Percentiles rank a stretch among this genome's conserved stretches.
phyloP scores from a whole-genome alignment of 495 filamentous ascomycete species.

The Hypomontagnella submonticulosa region DNA sequence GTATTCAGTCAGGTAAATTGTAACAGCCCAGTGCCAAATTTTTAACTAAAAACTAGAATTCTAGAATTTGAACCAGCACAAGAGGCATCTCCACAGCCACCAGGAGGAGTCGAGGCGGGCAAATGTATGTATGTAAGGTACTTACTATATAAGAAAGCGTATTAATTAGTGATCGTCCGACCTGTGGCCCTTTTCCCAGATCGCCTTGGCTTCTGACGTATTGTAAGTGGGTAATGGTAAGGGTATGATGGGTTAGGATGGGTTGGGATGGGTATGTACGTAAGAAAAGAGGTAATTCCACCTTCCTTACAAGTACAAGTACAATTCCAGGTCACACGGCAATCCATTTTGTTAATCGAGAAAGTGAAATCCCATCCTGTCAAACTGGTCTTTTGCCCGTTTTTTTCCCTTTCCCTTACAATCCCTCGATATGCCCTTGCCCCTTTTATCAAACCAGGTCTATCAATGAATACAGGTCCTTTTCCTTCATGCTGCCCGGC shows the following conservation, averaged over 20 bases:
- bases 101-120: not conserved
- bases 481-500: conserved; percentile 6
- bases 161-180: conserved; percentile 29
- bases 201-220: conserved; percentile 32
- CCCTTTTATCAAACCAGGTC: conserved; percentile 26
- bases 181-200: conserved; percentile 22
- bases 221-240: conserved; percentile 16
- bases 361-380: conserved; percentile 49
- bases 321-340: conserved; percentile 41
- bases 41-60: no score
- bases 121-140: not conserved
- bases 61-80: not conserved
- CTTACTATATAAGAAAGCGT: conserved; percentile 11
- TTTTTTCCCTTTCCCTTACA: no score
- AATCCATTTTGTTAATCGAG: conserved; percentile 46
- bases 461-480: not conserved
- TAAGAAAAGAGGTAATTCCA: conserved; percentile 10
- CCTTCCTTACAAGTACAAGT: conserved; percentile 35
- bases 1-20: no score
- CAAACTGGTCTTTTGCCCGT: conserved; percentile 11
- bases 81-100: not conserved
- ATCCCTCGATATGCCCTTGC: conserved; percentile 39
- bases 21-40: no score
- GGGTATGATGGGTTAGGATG: not conserved
- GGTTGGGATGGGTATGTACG: conserved; percentile 13